Conservation (phyloP, 2,329 filamentous ascomycete genomes). For the Botrytis porri region DNA sequence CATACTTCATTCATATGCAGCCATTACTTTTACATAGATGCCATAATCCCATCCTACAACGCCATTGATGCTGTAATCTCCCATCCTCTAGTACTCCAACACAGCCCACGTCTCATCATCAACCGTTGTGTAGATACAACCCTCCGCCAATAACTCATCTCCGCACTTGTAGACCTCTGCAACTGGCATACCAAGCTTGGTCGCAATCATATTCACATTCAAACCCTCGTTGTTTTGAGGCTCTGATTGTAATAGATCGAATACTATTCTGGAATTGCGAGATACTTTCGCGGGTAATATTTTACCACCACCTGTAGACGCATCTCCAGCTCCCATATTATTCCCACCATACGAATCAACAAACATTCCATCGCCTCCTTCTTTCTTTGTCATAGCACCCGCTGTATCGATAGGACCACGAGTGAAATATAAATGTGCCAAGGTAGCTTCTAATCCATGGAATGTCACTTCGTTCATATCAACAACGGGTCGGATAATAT, state of each 20-base stretch:
- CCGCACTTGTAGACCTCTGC: slow-evolving; percentile 72
- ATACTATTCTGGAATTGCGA: slow-evolving; percentile 65
- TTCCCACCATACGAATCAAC: slow-evolving; percentile 40
- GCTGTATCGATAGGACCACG: slow-evolving; percentile 55
- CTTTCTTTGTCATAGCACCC: slow-evolving; percentile 37
- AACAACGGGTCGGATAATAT: slow-evolving; percentile 73
- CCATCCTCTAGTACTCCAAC: slow-evolving; percentile 58
- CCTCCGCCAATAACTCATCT: slow-evolving; percentile 72
- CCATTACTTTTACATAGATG: not conserved
- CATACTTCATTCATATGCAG: slow-evolving; percentile 12
- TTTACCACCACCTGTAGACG: slow-evolving; percentile 32
- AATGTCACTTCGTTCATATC: slow-evolving; percentile 93
- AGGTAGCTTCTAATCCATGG: slow-evolving; percentile 86
- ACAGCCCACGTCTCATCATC: slow-evolving; percentile 92
- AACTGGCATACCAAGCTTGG: slow-evolving; percentile 60
- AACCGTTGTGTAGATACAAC: slow-evolving; percentile 83
- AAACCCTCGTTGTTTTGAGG: slow-evolving; percentile 78
- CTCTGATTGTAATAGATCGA: slow-evolving; percentile 62
- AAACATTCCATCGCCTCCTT: slow-evolving; percentile 39
- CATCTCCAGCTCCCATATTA: slow-evolving; percentile 26
- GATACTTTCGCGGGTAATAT: slow-evolving; percentile 46
- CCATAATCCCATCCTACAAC: slow-evolving; percentile 23
- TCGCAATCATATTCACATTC: slow-evolving; percentile 74
- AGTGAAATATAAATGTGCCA: slow-evolving; percentile 81
- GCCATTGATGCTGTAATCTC: slow-evolving; percentile 20